Conservation (phyloP, 1,139 yeast species). For the Trichomonascaceae sp. region DNA sequence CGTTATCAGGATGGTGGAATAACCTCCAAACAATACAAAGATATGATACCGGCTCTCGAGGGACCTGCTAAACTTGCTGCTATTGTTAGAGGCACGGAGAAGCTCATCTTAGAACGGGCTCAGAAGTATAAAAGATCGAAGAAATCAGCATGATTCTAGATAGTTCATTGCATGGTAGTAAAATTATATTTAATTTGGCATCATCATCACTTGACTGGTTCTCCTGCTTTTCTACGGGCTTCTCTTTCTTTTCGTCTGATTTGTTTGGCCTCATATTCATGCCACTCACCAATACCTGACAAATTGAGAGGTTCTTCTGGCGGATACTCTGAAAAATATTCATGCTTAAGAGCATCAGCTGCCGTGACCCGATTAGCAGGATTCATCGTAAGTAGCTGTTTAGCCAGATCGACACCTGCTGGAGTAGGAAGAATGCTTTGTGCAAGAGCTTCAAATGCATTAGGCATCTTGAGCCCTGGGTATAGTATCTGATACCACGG, state of each 20-base stretch:
- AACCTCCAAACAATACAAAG: conserved; percentile 25
- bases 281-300: conserved; percentile 79
- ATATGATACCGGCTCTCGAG: conserved; percentile 16
- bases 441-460: conserved; percentile 32
- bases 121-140: not conserved
- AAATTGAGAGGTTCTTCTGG: conserved; percentile 47
- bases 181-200: not conserved
- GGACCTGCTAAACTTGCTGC: conserved; percentile 21
- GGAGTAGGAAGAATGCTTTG: conserved; percentile 41
- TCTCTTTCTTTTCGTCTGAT: conserved; percentile 57
- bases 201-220: conserved; percentile 2
- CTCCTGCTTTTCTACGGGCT: conserved; percentile 16
- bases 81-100: conserved; percentile 31
- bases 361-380: conserved; percentile 65
- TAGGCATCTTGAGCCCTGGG: conserved; percentile 40
- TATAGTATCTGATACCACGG: conserved; percentile 92
- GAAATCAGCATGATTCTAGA: not conserved
- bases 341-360: conserved; percentile 53
- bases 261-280: conserved; percentile 90
- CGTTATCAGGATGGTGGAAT: conserved; percentile 29
- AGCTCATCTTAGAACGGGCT: conserved; percentile 29
- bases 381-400: conserved; percentile 55
- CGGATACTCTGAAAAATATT: conserved; percentile 69
- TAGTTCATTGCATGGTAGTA: not conserved
- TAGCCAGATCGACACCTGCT: conserved; percentile 57